Evolutionary conservation across 2,329 filamentous ascomycete genomes (phyloP), one percentile per base, ranked within the genome.

Genomic region (Alternaria sp.): DNA sequence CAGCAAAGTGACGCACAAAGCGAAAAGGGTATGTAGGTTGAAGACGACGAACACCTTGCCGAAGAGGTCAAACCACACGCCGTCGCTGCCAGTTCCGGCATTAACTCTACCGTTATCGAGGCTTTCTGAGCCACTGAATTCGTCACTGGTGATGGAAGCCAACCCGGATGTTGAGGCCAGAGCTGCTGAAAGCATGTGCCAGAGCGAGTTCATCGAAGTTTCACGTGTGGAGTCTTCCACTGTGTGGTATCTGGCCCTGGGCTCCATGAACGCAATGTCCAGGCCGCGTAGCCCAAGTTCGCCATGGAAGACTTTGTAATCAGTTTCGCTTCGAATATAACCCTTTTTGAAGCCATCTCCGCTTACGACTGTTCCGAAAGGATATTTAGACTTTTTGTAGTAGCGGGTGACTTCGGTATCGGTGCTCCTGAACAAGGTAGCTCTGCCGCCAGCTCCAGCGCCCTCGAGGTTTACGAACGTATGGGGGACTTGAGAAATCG

Each of bases 401-500:
- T 91, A 91, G 63, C 86, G 87, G 1, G 93, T 95, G 23, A 97
- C 90, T 79, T 97, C 91, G 4, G 90, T 88, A 79, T 98, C 96
- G 0, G 94, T 95, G 56, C 90, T 91, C 62, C 96, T 88, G 81
- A 99, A 98, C 3, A 98, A 83, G 11, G 91, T 91, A 4, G 95
- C 94, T 62, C 93, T 87, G 1, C 95, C 94, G 11, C 96, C 96
- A 12, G 95, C 95, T 54, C 95, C 96, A 44, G 95, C 95, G 12
- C 96, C 96, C 80, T 99, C 96, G 15, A 99, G 87, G 71, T 99
- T 99, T 69, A 98, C 83, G 76, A 99, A 98, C 0, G 93, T 93
- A 75, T 94, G 91, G 10, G 93, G 87, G 60, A 96, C 91, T 56
- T 88, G 88, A 11, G 93, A 89, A 66, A 97, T 85, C 0, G 93